Conservation (phyloP, 1,284 basidiomycete species). For the Puccinia novopanici region DNA sequence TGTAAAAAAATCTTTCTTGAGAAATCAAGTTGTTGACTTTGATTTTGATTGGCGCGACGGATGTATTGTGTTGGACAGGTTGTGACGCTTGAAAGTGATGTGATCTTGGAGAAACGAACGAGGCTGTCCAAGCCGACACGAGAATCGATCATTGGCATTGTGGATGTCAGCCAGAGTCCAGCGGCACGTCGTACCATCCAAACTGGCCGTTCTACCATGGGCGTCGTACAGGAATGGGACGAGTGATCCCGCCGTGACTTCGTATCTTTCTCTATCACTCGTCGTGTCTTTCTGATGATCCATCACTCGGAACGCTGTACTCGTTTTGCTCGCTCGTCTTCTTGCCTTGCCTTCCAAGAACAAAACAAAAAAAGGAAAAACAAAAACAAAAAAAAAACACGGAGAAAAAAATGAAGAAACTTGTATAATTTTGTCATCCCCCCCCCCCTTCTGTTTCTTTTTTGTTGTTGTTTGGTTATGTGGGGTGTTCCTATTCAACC, state of each 20-base stretch:
- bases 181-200: neutral
- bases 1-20: too few relatives aligned
- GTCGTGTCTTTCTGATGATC: neutral
- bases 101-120: conserved; percentile 18
- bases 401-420: too few relatives aligned
- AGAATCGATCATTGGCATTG: conserved; percentile 1
- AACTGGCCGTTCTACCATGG: conserved; percentile 7
- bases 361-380: too few relatives aligned
- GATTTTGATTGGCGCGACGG: too few relatives aligned
- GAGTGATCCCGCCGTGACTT: neutral
- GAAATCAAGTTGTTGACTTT: too few relatives aligned
- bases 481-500: too few relatives aligned
- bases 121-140: conserved; percentile 2
- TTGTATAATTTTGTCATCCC: too few relatives aligned
- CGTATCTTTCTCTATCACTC: neutral
- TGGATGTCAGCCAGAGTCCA: neutral
- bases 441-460: too few relatives aligned
- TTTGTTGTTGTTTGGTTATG: too few relatives aligned
- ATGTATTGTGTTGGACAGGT: neutral
- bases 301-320: neutral
- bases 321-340: neutral
- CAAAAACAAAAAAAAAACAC: too few relatives aligned
- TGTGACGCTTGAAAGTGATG: conserved; percentile 7
- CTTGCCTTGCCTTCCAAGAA: too few relatives aligned
- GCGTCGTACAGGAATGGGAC: conserved; percentile 1